Evolutionary conservation across 306 rosid species (phyloP), one percentile per base, ranked within the genome.

Genomic region (Vigna trinervia): DNA sequence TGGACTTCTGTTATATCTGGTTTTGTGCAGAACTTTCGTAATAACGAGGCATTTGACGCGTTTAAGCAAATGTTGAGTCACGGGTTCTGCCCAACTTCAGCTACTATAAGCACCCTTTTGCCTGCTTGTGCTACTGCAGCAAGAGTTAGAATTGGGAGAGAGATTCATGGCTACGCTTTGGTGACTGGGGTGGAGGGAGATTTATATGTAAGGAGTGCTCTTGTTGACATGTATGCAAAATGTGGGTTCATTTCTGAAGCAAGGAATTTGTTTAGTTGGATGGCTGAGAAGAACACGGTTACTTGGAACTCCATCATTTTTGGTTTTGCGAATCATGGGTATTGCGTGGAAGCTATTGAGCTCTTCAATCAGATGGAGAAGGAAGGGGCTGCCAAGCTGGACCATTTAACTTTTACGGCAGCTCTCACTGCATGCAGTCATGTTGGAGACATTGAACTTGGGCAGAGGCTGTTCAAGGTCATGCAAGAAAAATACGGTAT

Each of bases 1-100:
- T 92, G 96, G 96, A 92, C 97, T 69, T 86, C 97, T 23, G 79
- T 92, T 69, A 85, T 94, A 77, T 92, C 98, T 39, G 98, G 97
- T 73, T 78, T 84, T 81, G 98, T 90, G 77, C 88, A 94, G 75
- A 92, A 92, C 28, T 89, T 92, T 70, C 88, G 80, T 11, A 83
- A 84, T 36, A 75, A 83, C 6, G 89, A 94, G 50, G 97, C 94
- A 26, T 90, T 92, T 74, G 65, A 53, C 32, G 78, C 84, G 26
- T 94, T 94, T 71, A 86, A 82, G 84, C 79, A 83, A 74, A 84
- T 94, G 90, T 68, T 94, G 84, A 15, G 13, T 75, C 71, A 23
- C 74, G 90, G 94, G 9, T 78, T 94, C 19, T 61, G 46, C 36
- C 98, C 98, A 69, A 92, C 93, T 83, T 84, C 97, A 5, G 89